Conservation (phyloP, 73 alveolate genomes). For the Uronychia binucleata region DNA sequence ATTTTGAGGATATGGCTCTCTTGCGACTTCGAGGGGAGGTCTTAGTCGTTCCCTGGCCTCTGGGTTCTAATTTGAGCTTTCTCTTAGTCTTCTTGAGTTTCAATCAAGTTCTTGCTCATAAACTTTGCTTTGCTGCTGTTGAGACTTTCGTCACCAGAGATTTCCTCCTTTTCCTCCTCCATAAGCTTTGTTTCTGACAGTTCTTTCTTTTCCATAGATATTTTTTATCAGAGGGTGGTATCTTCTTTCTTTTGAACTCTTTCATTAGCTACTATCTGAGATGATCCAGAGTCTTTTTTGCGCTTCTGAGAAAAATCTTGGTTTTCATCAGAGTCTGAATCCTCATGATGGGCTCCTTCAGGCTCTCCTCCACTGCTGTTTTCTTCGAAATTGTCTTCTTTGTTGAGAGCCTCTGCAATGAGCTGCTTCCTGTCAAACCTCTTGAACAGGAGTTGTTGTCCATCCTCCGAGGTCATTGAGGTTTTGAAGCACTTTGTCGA, state of each 20-base stretch:
- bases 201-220: too few relatives aligned
- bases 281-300: too few relatives aligned
- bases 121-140: too few relatives aligned
- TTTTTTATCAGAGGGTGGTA: too few relatives aligned
- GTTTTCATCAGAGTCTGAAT: neutral
- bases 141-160: too few relatives aligned
- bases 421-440: neutral
- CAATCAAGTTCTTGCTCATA: too few relatives aligned
- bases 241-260: too few relatives aligned
- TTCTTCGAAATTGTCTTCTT: neutral
- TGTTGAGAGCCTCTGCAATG: neutral
- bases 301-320: too few relatives aligned
- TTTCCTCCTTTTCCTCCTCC: too few relatives aligned
- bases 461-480: neutral
- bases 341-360: neutral
- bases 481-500: neutral
- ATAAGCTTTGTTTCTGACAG: too few relatives aligned
- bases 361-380: neutral
- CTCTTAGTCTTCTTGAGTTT: neutral
- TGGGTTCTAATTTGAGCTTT: neutral
- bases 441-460: neutral
- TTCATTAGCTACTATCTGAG: too few relatives aligned
- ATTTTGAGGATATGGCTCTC: too few relatives aligned
- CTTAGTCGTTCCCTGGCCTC: neutral
- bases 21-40: neutral